Conservation (phyloP, 257 asterid species). For the Nicotiana noctiflora region DNA sequence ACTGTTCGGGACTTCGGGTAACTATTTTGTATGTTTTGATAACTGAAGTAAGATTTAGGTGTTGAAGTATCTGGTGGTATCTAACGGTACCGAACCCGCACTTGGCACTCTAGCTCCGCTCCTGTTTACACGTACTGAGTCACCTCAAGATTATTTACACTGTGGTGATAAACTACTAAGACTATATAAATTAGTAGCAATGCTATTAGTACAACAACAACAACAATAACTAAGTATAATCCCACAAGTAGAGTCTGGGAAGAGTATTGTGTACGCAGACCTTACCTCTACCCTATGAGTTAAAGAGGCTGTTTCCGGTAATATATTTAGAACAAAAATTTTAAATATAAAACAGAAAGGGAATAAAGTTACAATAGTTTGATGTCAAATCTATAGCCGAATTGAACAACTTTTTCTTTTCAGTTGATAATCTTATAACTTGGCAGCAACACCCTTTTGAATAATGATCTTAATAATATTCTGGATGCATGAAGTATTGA, state of each 20-base stretch:
- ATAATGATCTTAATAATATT: background rate
- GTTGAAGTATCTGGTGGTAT: background rate
- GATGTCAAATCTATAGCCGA: background rate
- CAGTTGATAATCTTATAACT: background rate
- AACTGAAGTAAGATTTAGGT: background rate
- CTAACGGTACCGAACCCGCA: no score
- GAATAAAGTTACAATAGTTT: background rate
- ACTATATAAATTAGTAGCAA: background rate
- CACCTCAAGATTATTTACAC: background rate
- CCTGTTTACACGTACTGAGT: background rate
- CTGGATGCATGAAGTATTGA: background rate
- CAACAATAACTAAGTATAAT: no score
- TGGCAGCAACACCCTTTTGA: background rate
- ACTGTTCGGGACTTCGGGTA: background rate
- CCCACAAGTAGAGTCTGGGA: no score
- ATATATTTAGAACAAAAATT: no score
- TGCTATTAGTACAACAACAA: background rate
- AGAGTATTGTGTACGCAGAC: no score
- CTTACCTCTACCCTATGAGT: no score
- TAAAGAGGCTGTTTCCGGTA: no score
- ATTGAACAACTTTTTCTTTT: background rate
- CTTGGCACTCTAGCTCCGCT: no score
- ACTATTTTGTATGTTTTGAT: background rate
- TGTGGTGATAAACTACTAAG: background rate
- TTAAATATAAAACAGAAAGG: no score